These are phyloP conservation scores for Russula compacta DNA, from an alignment of 768 basidiomycete species.

Conservation along the genomic window DNA sequence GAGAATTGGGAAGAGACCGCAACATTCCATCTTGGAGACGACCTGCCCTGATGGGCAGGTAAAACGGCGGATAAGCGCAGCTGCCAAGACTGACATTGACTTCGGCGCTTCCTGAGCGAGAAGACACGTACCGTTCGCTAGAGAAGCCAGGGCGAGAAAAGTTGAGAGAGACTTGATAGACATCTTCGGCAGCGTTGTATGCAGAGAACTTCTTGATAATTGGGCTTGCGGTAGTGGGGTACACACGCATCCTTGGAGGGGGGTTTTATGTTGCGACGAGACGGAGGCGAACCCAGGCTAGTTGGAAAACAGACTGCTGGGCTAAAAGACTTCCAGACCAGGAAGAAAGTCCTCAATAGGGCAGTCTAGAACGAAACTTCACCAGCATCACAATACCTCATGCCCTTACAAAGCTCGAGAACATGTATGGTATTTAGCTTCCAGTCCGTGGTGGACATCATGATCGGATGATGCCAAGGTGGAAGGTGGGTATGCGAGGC, in stretches of 20 bases:
- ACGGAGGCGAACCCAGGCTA: background rate
- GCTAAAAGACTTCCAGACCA: background rate
- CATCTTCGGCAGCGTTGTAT: conserved; percentile 16
- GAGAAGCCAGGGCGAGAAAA: conserved; percentile 11
- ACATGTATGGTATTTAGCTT: background rate
- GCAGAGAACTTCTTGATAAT: background rate
- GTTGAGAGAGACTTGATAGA: conserved; percentile 21
- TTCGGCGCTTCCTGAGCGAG: background rate
- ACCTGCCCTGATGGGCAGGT: conserved; percentile 27
- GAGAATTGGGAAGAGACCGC: conserved; percentile 25
- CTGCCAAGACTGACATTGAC: background rate
- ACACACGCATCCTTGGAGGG: background rate
- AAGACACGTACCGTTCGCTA: conserved; percentile 14
- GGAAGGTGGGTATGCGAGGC: background rate
- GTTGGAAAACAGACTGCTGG: background rate
- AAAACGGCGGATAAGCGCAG: conserved; percentile 20
- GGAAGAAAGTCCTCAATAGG: background rate
- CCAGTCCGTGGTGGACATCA: background rate
- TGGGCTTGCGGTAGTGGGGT: background rate
- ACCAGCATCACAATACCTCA: background rate
- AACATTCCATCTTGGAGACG: conserved; percentile 26
- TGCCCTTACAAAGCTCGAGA: background rate
- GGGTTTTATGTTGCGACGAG: background rate
- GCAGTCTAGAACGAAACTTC: background rate
- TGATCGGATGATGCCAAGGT: background rate